phyloP scores from a whole-genome alignment of 2,329 filamentous ascomycete species.

The Beauveria bassiana region DNA sequence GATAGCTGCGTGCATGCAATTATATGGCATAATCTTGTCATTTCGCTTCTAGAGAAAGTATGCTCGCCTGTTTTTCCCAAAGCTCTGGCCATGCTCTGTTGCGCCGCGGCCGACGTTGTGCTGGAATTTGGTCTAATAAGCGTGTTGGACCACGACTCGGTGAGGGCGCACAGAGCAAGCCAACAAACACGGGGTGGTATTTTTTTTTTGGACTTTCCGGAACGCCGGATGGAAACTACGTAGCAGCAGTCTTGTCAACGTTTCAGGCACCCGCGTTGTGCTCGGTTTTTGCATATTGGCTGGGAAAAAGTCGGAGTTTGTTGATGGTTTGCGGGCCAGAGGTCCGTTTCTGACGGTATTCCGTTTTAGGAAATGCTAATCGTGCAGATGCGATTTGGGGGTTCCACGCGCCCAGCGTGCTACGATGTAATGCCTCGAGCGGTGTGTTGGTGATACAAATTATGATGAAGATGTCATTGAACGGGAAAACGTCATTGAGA shows the following conservation, averaged over 20 bases:
- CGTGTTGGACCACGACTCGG: not conserved
- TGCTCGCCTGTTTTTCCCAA: too few relatives aligned
- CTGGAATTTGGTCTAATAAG: constrained; percentile 5
- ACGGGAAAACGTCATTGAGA: too few relatives aligned
- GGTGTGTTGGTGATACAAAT: not conserved
- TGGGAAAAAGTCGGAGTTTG: not conserved
- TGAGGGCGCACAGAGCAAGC: not conserved
- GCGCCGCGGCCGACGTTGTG: too few relatives aligned
- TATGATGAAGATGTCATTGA: not conserved
- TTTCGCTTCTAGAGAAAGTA: too few relatives aligned
- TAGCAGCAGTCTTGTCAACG: not conserved
- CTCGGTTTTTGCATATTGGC: not conserved
- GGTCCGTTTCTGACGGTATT: not conserved
- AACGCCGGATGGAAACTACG: not conserved
- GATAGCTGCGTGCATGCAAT: too few relatives aligned
- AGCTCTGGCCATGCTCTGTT: too few relatives aligned
- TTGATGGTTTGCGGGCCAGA: not conserved
- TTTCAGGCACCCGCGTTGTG: too few relatives aligned
- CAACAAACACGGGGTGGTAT: not conserved
- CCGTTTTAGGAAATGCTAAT: not conserved
- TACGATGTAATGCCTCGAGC: not conserved
- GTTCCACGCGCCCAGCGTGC: not conserved
- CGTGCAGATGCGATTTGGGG: not conserved
- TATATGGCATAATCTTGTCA: too few relatives aligned
- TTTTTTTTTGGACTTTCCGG: too few relatives aligned